Conservation (phyloP, 768 basidiomycete genomes). For the Leucocoprinus sp. region DNA sequence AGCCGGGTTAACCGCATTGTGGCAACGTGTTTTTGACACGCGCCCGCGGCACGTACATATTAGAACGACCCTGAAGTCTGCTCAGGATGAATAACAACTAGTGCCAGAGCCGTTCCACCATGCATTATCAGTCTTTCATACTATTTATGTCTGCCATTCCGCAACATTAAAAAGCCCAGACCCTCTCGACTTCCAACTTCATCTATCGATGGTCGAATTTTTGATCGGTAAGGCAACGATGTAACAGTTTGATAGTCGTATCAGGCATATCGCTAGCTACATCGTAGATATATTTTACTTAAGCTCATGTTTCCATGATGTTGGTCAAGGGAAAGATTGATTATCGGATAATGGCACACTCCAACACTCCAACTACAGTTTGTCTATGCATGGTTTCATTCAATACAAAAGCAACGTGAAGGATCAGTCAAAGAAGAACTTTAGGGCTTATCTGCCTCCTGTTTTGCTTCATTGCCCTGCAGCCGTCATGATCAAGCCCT, state of each 20-base stretch:
- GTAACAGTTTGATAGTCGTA: no score
- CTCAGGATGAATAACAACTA: conserved; percentile 1
- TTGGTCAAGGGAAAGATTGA: no score
- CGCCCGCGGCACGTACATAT: conserved; percentile 11
- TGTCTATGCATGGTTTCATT: not conserved
- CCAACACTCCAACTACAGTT: not conserved
- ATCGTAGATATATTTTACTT: no score
- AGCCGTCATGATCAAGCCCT: not conserved
- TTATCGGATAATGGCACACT: not conserved
- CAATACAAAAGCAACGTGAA: not conserved
- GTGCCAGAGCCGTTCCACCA: not conserved
- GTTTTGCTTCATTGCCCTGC: not conserved
- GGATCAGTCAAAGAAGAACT: not conserved
- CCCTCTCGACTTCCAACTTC: not conserved
- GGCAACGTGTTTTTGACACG: conserved; percentile 29
- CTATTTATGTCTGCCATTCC: not conserved
- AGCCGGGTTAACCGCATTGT: conserved; percentile 17
- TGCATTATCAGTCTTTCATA: not conserved
- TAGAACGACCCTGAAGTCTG: conserved; percentile 4
- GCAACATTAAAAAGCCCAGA: not conserved
- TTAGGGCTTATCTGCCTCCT: conserved; percentile 5
- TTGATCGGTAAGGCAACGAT: not conserved
- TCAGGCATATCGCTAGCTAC: no score
- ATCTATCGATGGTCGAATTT: not conserved
- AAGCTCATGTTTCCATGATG: no score